Conservation (phyloP, 495 filamentous ascomycete species). For the Jackrogersella multiformis region DNA sequence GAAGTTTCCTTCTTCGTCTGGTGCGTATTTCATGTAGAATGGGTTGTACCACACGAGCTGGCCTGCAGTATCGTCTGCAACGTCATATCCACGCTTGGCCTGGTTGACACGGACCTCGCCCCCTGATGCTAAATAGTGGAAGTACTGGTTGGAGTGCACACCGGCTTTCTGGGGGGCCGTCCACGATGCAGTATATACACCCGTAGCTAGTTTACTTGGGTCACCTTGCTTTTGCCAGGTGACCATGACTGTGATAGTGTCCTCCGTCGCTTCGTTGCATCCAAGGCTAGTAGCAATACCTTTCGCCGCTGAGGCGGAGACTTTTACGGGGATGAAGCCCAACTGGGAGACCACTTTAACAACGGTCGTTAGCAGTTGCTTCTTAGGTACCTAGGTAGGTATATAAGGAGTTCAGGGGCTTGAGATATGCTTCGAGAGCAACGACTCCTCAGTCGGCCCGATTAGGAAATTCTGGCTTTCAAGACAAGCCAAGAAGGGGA, state of each 20-base stretch:
- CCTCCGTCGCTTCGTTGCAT: constrained; percentile 82
- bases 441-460: no score
- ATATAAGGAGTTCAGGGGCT: no score
- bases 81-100: constrained; percentile 93
- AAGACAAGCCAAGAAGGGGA: no score
- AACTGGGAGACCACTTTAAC: constrained; percentile 77
- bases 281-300: constrained; percentile 78
- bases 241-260: constrained; percentile 90
- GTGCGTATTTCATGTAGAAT: constrained; percentile 97
- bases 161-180: constrained; percentile 91
- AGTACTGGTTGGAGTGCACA: constrained; percentile 94
- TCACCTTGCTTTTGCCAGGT: constrained; percentile 82
- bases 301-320: constrained; percentile 77
- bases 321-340: constrained; percentile 78
- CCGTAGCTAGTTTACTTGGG: constrained; percentile 74
- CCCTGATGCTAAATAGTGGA: constrained; percentile 85
- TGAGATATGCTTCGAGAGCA: no score
- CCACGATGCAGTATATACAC: constrained; percentile 95
- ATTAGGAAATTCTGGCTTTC: no score
- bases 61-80: constrained; percentile 78
- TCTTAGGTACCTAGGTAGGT: no score
- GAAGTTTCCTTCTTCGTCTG: constrained; percentile 95
- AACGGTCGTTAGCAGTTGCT: no score
- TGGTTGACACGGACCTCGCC: constrained; percentile 93
- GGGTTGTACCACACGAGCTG: constrained; percentile 87